Percentiles rank a stretch among this genome's conserved stretches.
phyloP scores from a whole-genome alignment of 495 filamentous ascomycete genomes.

The Penicillium riverlandense region DNA sequence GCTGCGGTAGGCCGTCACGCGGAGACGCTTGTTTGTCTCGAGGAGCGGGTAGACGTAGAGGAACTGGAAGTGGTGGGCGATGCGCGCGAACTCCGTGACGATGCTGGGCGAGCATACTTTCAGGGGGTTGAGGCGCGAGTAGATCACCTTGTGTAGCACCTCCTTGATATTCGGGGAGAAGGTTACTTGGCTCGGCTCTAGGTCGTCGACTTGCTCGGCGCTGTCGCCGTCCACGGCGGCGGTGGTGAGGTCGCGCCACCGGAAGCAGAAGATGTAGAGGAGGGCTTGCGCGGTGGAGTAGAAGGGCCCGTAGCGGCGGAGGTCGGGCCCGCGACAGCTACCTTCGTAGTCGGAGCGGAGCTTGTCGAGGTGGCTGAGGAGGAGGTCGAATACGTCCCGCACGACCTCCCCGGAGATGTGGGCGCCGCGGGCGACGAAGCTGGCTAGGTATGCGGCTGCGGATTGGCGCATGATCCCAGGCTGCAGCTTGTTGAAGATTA shows the following conservation, averaged over 20 bases:
- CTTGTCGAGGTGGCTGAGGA: conserved; percentile 64
- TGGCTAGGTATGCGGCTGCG: conserved; percentile 86
- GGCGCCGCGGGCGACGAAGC: conserved; percentile 82
- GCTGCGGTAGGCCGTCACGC: conserved; percentile 55
- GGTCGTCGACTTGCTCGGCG: conserved; percentile 42
- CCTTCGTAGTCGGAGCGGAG: conserved; percentile 57
- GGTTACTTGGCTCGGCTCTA: conserved; percentile 55
- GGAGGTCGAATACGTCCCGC: conserved; percentile 65
- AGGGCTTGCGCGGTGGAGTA: conserved; percentile 85
- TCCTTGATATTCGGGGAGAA: conserved; percentile 72
- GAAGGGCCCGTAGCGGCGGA: conserved; percentile 73
- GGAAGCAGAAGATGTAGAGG: conserved; percentile 96
- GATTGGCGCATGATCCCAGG: conserved; percentile 68
- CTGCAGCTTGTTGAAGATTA: conserved; percentile 55
- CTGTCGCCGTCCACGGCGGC: conserved; percentile 43
- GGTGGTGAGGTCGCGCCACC: conserved; percentile 81
- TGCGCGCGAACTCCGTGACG: conserved; percentile 81
- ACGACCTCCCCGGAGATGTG: conserved; percentile 70
- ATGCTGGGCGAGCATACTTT: conserved; percentile 94
- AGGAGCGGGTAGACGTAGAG: conserved; percentile 82
- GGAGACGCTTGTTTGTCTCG: conserved; percentile 82
- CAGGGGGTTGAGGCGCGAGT: conserved; percentile 84
- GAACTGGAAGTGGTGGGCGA: conserved; percentile 75
- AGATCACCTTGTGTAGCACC: conserved; percentile 63
- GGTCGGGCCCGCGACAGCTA: conserved; percentile 73